Percentiles rank a stretch among this genome's conserved stretches.
Evolutionary conservation across 495 filamentous ascomycete species (phyloP).

Genomic region (Lophiostoma macrostomum): DNA sequence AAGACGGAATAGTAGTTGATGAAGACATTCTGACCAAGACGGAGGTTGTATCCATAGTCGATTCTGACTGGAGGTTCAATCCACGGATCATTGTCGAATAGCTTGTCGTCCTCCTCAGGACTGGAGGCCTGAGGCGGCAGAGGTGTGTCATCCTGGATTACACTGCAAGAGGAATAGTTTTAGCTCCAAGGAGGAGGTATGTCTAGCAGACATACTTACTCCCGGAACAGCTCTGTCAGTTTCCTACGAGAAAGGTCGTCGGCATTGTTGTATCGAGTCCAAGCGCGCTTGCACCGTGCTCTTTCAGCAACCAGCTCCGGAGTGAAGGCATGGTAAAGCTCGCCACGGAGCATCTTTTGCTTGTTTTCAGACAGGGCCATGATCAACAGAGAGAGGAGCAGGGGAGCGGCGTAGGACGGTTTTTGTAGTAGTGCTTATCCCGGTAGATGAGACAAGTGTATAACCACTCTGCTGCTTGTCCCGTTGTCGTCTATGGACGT

Average conservation of each 20-base stretch:
- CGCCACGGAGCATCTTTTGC: slow-evolving; percentile 39
- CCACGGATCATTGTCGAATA: slow-evolving; percentile 61
- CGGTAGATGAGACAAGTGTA: too few species aligned
- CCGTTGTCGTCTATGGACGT: too few species aligned
- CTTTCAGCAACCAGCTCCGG: slow-evolving; percentile 57
- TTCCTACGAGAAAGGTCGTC: slow-evolving; percentile 56
- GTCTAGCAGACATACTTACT: slow-evolving; percentile 51
- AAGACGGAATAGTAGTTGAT: slow-evolving; percentile 75
- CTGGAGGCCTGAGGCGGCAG: slow-evolving; percentile 55
- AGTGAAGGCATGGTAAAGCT: slow-evolving; percentile 52
- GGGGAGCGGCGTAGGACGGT: too few species aligned
- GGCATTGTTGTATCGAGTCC: slow-evolving; percentile 59
- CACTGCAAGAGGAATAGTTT: slow-evolving; percentile 43
- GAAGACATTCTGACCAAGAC: slow-evolving; percentile 64
- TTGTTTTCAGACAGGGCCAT: slow-evolving; percentile 42
- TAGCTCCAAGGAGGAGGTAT: slow-evolving; percentile 8
- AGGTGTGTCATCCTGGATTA: slow-evolving; percentile 58
- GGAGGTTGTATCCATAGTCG: slow-evolving; percentile 76
- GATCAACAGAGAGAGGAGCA: not conserved
- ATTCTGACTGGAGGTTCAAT: slow-evolving; percentile 67
- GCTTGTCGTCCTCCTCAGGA: slow-evolving; percentile 57
- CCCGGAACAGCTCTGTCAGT: slow-evolving; percentile 66
- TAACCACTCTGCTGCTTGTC: too few species aligned
- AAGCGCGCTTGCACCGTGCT: slow-evolving; percentile 56
- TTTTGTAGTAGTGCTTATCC: too few species aligned